Conservation (phyloP, 1,284 basidiomycete genomes). For the Ganoderma multipileum region DNA sequence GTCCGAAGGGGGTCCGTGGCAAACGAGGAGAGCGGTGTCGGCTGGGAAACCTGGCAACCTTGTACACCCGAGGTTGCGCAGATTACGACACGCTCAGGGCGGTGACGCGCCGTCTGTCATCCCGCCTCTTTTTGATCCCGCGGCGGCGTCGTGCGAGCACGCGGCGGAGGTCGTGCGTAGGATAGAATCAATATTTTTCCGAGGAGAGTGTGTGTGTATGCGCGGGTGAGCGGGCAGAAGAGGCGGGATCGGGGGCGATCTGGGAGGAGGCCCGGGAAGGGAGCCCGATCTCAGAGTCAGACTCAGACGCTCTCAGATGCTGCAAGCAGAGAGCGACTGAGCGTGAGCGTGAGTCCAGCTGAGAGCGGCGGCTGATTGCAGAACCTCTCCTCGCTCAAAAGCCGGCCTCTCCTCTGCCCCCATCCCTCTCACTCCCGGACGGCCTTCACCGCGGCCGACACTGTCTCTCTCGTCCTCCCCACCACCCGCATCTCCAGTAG, state of each 20-base stretch:
- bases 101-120: constrained; percentile 6
- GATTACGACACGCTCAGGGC: constrained; percentile 15
- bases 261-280: constrained; percentile 17
- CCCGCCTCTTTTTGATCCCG: background rate
- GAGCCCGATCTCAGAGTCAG: constrained; percentile 24
- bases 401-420: constrained; percentile 20
- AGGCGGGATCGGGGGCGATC: constrained; percentile 28
- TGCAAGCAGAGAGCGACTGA: constrained; percentile 3
- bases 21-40: constrained; percentile 14
- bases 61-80: constrained; percentile 21
- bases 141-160: constrained; percentile 13
- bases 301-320: constrained; percentile 23
- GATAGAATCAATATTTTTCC: constrained; percentile 1
- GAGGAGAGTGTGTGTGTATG: background rate
- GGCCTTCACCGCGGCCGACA: constrained; percentile 29
- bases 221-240: constrained; percentile 5
- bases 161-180: constrained; percentile 5
- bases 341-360: background rate
- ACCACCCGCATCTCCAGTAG: constrained; percentile 20
- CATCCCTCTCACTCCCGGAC: constrained; percentile 30
- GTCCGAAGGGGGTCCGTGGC: constrained; percentile 2
- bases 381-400: constrained; percentile 21
- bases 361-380: background rate
- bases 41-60: constrained; percentile 23
- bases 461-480: constrained; percentile 3